Evolutionary conservation across 164 flowering plant species (phyloP).

Genomic region (Vitis vinifera): ASM3070453v1 NC_081811.1:27461001-27461500

Average conservation of each 20-base stretch:
- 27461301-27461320: no score
- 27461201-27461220: no score
- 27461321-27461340: conserved; percentile 2
- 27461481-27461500: conserved; percentile 23
- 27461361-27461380: background rate
- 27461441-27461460: conserved; percentile 15
- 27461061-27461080: no score
- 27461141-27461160: background rate
- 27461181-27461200: background rate
- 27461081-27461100: no score
- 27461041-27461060: no score
- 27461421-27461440: background rate
- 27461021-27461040: no score
- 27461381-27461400: background rate
- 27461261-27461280: no score
- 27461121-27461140: background rate
- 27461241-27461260: no score
- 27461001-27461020: no score
- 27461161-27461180: background rate
- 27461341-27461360: no score
- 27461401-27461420: background rate
- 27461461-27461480: conserved; percentile 5
- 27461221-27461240: no score
- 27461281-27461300: no score
- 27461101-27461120: background rate